Evolutionary conservation across 352 stramenopile species (phyloP), one percentile per base, ranked within the genome.

Genomic region (Aphanomyces stellatus): DNA sequence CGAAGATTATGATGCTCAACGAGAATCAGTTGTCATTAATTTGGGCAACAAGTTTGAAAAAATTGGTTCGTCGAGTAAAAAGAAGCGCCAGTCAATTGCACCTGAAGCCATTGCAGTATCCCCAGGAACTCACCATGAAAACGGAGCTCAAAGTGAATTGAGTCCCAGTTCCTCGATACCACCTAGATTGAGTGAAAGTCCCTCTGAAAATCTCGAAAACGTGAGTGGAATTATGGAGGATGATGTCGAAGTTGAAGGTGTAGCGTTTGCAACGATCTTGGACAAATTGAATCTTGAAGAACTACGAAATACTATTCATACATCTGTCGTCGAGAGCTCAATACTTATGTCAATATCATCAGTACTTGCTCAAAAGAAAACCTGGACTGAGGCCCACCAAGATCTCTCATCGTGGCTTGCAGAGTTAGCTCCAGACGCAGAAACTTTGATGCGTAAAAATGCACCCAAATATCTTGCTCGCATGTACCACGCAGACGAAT

Each of bases 1-100:
- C 11, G 78, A 74, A 13, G 72, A 73, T 3, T 88, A 77, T 28
- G 82, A 91, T 51, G 69, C 66, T 2, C 82, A 90, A 10, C 74
- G 80, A 0, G 76, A 85, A 51, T 88, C 82, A 15, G 56, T 95
- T 0, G 74, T 86, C 1, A 78, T 93, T 25, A 95, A 93, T 46
- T 49, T 93, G 28, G 82, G 78, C n/a, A 73, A 74, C 8, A 76
- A 85, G 46, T 93, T 95, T 56, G 80, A 91, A 13, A 78, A 77
- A 24, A 77, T 90, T 33, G 85, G 78, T 1, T 77, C 71, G 30
- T 67, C 60, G 34, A 42, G 37, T 27, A 53, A 53, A 22, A 67
- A 67, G 25, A 67, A 67, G 43, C 34, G 24, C 8, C 7, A 43
- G 27, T 4, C 3, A n/a, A 34, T 24, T 4, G 35, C 30, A 10